These are phyloP conservation scores for Globisporangium splendens DNA, from an alignment of 352 stramenopile species.

Conservation along the genomic window DNA sequence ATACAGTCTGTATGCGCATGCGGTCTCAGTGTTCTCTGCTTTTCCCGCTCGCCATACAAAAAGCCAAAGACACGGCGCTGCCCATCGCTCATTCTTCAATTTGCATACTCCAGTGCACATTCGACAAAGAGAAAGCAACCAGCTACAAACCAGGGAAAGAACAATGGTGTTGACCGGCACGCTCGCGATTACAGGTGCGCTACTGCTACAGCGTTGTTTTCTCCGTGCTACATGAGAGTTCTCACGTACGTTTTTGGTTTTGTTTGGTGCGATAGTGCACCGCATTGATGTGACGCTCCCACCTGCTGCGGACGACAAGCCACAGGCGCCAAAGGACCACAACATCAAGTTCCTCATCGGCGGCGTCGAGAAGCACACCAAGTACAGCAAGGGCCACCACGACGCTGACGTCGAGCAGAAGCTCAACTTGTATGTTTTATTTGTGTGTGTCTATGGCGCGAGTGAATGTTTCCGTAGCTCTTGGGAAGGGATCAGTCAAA, in stretches of 20 bases:
- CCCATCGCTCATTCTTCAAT: conserved; percentile 33
- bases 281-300: conserved; percentile 16
- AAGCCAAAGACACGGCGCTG: too few relatives aligned
- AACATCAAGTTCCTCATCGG: conserved; percentile 13
- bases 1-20: too few relatives aligned
- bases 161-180: conserved; percentile 42
- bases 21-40: too few relatives aligned
- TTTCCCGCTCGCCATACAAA: too few relatives aligned
- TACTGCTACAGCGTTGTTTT: neutral
- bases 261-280: conserved; percentile 11
- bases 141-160: conserved; percentile 17
- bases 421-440: conserved; percentile 9
- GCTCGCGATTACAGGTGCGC: conserved; percentile 37
- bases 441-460: too few relatives aligned
- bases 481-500: too few relatives aligned
- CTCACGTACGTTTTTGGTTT: neutral
- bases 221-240: neutral
- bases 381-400: conserved; percentile 9
- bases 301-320: neutral
- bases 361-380: conserved; percentile 14
- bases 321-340: conserved; percentile 2
- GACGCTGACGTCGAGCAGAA: conserved; percentile 13
- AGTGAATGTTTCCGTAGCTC: too few relatives aligned
- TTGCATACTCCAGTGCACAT: conserved; percentile 14
- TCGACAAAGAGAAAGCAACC: conserved; percentile 13